A percentile compares a stretch with the other conserved stretches of the same genome.
Conservation (phyloP, 202 grass and related monocot genomes). For the Setaria italica region DNA sequence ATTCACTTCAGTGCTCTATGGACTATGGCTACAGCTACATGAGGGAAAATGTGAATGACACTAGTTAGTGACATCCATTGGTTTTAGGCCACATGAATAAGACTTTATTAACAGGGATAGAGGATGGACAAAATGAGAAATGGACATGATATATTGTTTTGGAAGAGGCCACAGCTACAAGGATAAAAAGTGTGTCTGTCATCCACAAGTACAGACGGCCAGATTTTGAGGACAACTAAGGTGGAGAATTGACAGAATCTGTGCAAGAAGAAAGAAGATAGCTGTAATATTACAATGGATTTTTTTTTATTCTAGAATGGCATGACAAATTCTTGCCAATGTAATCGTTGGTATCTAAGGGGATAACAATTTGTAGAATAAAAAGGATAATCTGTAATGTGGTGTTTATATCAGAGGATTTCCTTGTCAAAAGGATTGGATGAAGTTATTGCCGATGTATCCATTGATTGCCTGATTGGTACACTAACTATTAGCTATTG, state of each 20-base stretch:
- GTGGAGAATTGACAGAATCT: neutral
- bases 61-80: neutral
- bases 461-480: constrained; percentile 18
- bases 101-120: neutral
- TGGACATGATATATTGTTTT: constrained; percentile 26
- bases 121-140: constrained; percentile 24
- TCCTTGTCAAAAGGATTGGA: neutral
- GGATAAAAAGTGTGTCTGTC: constrained; percentile 20
- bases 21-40: neutral
- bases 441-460: constrained; percentile 11
- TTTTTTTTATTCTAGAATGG: neutral
- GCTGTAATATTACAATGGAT: neutral
- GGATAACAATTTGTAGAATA: neutral
- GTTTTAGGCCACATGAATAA: neutral
- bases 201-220: constrained; percentile 3
- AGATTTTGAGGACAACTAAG: constrained; percentile 15
- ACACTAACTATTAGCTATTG: constrained; percentile 14
- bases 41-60: neutral
- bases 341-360: constrained; percentile 3
- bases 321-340: neutral
- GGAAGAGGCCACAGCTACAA: constrained; percentile 2
- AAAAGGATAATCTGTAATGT: neutral
- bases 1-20: neutral
- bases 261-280: constrained; percentile 22
- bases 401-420: constrained; percentile 13